Evolutionary conservation across 441 rosid species (phyloP), one percentile per base, ranked within the genome.

Genomic region (Gossypium gossypioides): DNA sequence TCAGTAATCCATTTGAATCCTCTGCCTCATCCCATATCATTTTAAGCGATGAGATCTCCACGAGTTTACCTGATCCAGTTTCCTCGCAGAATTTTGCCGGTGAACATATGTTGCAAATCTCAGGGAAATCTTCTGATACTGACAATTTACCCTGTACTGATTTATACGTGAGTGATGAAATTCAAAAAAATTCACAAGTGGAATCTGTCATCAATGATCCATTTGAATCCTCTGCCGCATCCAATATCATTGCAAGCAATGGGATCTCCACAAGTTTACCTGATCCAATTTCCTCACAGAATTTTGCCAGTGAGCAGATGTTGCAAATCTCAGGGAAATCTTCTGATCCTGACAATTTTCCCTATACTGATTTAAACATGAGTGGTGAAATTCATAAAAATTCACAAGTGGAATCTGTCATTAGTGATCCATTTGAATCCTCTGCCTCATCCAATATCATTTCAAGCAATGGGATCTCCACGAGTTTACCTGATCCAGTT

Each of bases 341-440:
- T 80, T 76, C 71, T 78, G 77, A 59, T 84, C 69, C 75, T 27
- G 79, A 69, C 68, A 51, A 58, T 73, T 82, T 79, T 74, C 84
- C 54, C 3, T 59, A 32, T 56, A 57, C 62, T 48, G 78, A 74
- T 71, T 68, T 76, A 46, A 68, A 65, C 73, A 61, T 73, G 68
- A 75, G 29, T 77, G 75, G 25, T 70, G 77, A 77, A 80, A 57
- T 58, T 69, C 73, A 68, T 69, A 79, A 80, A 65, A 73, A 22
- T 72, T 58, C 77, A 55, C 61, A 74, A 70, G 76, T 73, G 37
- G 83, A 83, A 69, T 74, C 82, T 72, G 56, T 32, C 63, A 40
- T 46, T 44, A 58, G 63, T 25, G 77, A 67, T 58, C 69, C 82
- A 34, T 70, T 34, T 48, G 78, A 83, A 18, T 80, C 84, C 56